A percentile compares a stretch with the other conserved stretches of the same genome.
Evolutionary conservation across 208 protist species (phyloP).

Genomic region (Vickermania ingenoplastis): DNA sequence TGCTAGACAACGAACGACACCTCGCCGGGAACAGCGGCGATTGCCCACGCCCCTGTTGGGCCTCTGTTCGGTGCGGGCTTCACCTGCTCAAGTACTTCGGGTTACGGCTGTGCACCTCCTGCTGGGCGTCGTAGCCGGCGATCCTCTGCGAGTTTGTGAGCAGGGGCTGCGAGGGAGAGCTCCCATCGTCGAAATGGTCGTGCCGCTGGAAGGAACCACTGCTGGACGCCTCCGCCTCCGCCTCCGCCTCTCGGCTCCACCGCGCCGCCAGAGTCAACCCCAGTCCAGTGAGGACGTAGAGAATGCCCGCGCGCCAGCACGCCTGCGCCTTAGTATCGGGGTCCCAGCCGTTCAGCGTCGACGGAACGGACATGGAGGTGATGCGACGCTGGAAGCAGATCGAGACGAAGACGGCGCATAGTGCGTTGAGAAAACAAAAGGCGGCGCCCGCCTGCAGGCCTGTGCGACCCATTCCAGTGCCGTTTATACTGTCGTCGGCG

Average conservation of each 20-base stretch:
- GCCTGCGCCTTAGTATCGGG: slow-evolving; percentile 17
- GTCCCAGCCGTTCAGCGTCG: slow-evolving; percentile 13
- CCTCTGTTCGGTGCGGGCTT: too few species aligned
- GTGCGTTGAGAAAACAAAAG: slow-evolving; percentile 18
- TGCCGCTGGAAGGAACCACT: too few species aligned
- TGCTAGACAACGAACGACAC: too few species aligned
- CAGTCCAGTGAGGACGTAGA: background rate
- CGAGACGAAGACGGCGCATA: slow-evolving; percentile 16
- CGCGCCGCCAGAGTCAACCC: background rate
- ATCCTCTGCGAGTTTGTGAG: background rate
- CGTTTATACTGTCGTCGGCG: background rate
- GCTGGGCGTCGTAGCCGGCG: background rate
- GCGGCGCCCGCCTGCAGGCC: slow-evolving; percentile 8
- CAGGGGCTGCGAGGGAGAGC: background rate
- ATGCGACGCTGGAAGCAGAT: slow-evolving; percentile 20
- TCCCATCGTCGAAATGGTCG: too few species aligned
- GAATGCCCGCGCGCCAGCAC: slow-evolving; percentile 5
- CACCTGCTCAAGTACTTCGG: too few species aligned
- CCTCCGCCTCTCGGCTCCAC: background rate
- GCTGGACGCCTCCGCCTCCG: too few species aligned
- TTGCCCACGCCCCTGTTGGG: too few species aligned
- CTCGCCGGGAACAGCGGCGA: too few species aligned
- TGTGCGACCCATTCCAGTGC: background rate
- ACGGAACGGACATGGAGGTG: slow-evolving; percentile 12
- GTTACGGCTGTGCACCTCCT: background rate